Conservation (phyloP, 2,329 filamentous ascomycete genomes). For the Aspergillus ruber region DNA sequence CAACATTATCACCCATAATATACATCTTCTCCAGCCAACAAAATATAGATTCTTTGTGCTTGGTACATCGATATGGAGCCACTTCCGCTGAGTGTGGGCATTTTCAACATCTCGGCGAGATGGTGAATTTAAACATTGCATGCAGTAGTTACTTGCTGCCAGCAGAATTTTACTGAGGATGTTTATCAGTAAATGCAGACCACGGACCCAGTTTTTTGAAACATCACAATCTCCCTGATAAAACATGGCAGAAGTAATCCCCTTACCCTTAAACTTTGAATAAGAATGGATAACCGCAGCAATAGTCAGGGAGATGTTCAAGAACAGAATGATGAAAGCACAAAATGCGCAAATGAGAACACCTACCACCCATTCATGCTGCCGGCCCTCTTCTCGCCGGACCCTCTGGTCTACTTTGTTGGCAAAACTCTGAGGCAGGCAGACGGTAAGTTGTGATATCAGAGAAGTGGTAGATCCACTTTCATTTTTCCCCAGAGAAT, state of each 20-base stretch:
- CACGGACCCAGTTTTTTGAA: slow-evolving; percentile 4
- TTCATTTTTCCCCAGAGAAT: neutral
- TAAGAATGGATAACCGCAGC: neutral
- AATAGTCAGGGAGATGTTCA: neutral
- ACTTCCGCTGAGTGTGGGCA: slow-evolving; percentile 37
- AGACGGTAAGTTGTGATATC: neutral
- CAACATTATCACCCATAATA: slow-evolving; percentile 6
- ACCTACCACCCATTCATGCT: neutral
- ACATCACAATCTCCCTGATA: slow-evolving; percentile 5
- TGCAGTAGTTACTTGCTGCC: slow-evolving; percentile 45
- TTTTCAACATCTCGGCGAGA: slow-evolving; percentile 44
- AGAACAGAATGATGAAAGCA: neutral
- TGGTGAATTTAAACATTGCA: slow-evolving; percentile 48
- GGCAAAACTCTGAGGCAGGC: neutral
- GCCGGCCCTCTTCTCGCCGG: neutral
- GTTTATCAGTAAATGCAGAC: slow-evolving; percentile 46
- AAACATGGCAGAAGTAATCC: neutral
- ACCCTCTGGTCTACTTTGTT: neutral
- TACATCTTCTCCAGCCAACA: slow-evolving; percentile 24
- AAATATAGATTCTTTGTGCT: slow-evolving; percentile 21
- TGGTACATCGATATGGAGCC: slow-evolving; percentile 42
- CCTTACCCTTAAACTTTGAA: neutral
- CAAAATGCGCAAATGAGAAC: neutral
- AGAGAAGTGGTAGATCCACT: neutral
- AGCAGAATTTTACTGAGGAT: slow-evolving; percentile 41